Base-by-base conservation (phyloP, 169 alveolate species). In the Cryptosporidium ubiquitum region DNA sequence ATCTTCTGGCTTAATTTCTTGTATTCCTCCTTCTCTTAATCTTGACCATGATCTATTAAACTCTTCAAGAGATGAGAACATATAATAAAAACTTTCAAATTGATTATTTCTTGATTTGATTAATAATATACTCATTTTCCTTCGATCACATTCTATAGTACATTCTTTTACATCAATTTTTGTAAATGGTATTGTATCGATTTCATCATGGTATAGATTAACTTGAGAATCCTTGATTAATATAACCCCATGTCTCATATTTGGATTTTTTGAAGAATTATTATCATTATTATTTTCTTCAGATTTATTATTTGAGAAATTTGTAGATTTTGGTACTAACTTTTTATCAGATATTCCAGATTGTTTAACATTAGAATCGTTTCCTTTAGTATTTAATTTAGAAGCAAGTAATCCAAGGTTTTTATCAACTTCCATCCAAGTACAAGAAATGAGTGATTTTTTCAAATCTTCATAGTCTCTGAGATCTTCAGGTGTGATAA, bases 51-150 rank as follows among this genome's bases (percentile, higher is more conserved):
- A 79, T 37, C 89, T 37, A 40, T 79, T 79, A 26, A 79, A 79
- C 29, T 79, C 89, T 64, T 79, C 89, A 26, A 79, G 42, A 23
- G 89, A 79, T 20, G 75, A n/a, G 49, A 79, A 79, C 89, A 79
- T 79, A 23, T 61, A 79, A 64, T 79, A 79, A 61, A 79, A 79
- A 51, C 89, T 79, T 42, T 79, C 89, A 26, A 61, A 39, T 37
- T 61, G 79, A 2, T 42, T 26, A n/a, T 79, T 64, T 39, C 35
- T 35, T 16, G 29, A 14, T 44, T 79, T 79, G 20, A 79, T 40
- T 14, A 79, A 9, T 64, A 79, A 64, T 79, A 79, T 79, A 61
- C 89, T 79, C 89, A 79, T 79, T 39, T 79, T 79, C 18, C 89
- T 58, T 20, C 89, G 73, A 79, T 79, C 89, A 37, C 71, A 79